Base-by-base conservation (phyloP, 148 eudicot species). In the Limonium bicolor region DNA sequence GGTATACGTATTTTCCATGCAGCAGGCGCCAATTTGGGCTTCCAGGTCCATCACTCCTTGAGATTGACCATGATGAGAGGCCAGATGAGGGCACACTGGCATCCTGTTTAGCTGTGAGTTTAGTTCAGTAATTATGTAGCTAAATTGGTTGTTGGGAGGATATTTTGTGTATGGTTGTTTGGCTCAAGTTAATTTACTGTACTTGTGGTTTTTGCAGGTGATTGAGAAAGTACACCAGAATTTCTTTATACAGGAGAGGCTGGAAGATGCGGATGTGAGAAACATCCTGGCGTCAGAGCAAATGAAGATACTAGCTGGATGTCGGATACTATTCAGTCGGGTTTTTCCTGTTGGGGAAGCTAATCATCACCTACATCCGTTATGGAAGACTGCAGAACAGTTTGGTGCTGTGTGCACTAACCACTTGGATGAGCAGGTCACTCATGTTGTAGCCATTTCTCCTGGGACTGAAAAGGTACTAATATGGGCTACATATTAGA, bases 1-100 rank as follows among this genome's bases (percentile, higher is more conserved):
- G 99, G 76, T 90, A 90, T 63, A 76, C 73, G 14, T 90, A 75
- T 61, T 90, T 90, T 34, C 99, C 99, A 22, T 90, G 88, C 60
- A 90, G 99, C 62, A 72, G 99, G 63, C 76, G 93, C 21, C 99
- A 90, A 58, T 90, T 90, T 65, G 99, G 99, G 45, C 95, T 90
- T 41, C 68, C 80, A 14, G 99, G 99, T 24, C 93, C 93, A 55
- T 90, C 99, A n/a, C 93, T 90, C 26, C 95, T 90, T 64, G 99
- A 90, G 61, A 73, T 78, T 68, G 95, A 78, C 69, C 87, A 71
- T 69, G 99, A 90, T 52, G 99, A 90, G 63, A 75, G 95, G 55
- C 72, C 95, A 50, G 99, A 90, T 63, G 87, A 72, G 21, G 99
- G 99, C 59, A 90, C 93, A 43, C 56, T 90, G 57, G 87, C 99